Base-by-base conservation (phyloP, 345 rosid genomes). In the Camelina sativa region DNA sequence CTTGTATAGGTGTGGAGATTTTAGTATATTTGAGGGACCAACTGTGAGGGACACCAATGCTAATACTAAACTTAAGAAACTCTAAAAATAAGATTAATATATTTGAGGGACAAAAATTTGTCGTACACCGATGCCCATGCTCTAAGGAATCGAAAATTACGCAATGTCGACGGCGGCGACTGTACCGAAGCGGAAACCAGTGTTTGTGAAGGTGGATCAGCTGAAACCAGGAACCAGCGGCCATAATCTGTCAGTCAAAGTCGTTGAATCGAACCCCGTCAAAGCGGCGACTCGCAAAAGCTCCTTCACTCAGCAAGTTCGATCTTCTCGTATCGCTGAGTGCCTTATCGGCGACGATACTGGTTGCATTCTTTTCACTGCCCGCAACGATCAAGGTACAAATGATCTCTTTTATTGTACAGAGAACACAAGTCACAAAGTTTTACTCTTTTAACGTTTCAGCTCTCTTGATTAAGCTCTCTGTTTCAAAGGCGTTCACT, bases 331-430 rank as follows among this genome's bases (percentile, higher is more conserved):
- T 50, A 85, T 88, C 80, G 82, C 87, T 10, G 93, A 88, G 80
- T 85, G 86, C 74, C 82, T 86, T 30, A 65, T 88, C 44, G 89
- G 89, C 1, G 92, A 88, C 57, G 90, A 85, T 53, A 88, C 93
- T 17, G 90, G 83, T 54, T 77, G 80, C 57, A 85, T 88, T 46
- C 79, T 86, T 58, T 88, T 86, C 87, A 88, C 93, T 13, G 93
- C 90, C 54, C 90, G 90, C 34, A 85, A 85, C 71, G 90, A 85
- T 54, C 90, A 88, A 85, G 90, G 88, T 85, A 32, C 5, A 16
- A 0, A 28, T 1, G 32, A 71, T 44, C 34, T 17, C 7, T 56
- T 1, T 23, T 25, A 25, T 34, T 5, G 1, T 34, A 34, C 37
- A 34, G 6, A 43, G 8, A 4, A 4, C 43, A 58, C 62, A n/a